Conservation (phyloP, 139 green algal genomes). For the Haematococcus sp. region DNA sequence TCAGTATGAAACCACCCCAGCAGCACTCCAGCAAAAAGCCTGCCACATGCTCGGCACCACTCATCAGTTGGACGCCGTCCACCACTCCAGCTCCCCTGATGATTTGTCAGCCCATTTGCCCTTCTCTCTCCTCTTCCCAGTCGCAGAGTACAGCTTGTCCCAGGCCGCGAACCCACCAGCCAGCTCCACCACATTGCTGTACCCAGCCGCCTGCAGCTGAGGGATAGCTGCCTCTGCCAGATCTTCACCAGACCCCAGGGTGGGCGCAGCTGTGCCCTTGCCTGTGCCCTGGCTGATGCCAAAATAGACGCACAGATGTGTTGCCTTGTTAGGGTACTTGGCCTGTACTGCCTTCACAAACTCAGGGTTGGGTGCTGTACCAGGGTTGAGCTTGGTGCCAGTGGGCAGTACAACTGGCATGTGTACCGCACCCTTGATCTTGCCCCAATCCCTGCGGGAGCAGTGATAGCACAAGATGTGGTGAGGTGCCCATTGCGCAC, state of each 20-base stretch:
- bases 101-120: conserved; percentile 16
- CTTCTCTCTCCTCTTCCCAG: conserved; percentile 10
- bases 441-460: conserved; percentile 10
- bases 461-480: no score
- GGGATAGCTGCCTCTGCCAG: neutral
- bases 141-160: conserved; percentile 8
- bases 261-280: neutral
- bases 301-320: no score
- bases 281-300: neutral
- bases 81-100: conserved; percentile 26
- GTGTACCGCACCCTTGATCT: conserved; percentile 11
- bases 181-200: conserved; percentile 15
- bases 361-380: conserved; percentile 1
- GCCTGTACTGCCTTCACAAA: neutral
- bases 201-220: conserved; percentile 13
- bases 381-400: conserved; percentile 6
- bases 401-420: neutral
- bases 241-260: no score
- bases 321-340: neutral
- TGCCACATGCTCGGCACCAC: no score
- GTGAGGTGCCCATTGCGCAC: no score
- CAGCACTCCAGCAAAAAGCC: no score
- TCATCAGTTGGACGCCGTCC: conserved; percentile 8
- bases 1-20: no score
- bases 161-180: conserved; percentile 20